Evolutionary conservation across 108 stramenopile genomes (phyloP), one percentile per base, ranked within the genome.

Genomic region (Skeletonema tropicum): DNA sequence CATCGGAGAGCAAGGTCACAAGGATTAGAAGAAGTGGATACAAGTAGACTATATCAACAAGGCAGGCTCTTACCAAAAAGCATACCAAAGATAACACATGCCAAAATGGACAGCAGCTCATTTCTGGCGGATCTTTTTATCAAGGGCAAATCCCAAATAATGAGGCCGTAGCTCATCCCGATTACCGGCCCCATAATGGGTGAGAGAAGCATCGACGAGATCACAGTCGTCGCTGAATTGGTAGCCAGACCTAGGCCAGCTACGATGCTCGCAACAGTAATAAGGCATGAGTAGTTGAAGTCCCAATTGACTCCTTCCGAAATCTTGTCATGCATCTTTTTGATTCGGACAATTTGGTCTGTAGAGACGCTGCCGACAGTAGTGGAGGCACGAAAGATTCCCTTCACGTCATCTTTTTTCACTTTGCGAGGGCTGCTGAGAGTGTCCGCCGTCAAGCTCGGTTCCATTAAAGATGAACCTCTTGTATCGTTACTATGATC

Each of bases 201-300:
- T 26, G 89, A 91, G 39, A 94, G 89, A 48, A 97, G 80, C 97
- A 97, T 97, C 57, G 76, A 72, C 3, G 95, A 91, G 19, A 96
- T 91, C 35, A 97, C 88, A 8, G 87, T 88, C 1, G 90, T 90
- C 3, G 88, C 77, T 26, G 83, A 86, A 69, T 97, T 74, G 8
- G 91, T 83, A 11, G 83, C 79, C 33, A 97, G 76, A 9, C 95
- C 97, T 12, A 97, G 59, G n/a, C 83, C 91, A 1, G 94, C 95
- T 71, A 95, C 55, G 13, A 94, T 81, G 26, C 75, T 74, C 9
- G 94, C 92, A 29, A 94, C 73, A 36, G 85, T 52, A 9, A 93
- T 65, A 6, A 97, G 64, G 10, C 69, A 59, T 46, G 17, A 21
- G 38, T 75, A 75, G 29, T 75, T 75, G 45, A 75, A 75, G 48